A percentile compares a stretch with the other conserved stretches of the same genome.
Conservation (phyloP, 2,329 filamentous ascomycete species). For the Byssothecium circinans region DNA sequence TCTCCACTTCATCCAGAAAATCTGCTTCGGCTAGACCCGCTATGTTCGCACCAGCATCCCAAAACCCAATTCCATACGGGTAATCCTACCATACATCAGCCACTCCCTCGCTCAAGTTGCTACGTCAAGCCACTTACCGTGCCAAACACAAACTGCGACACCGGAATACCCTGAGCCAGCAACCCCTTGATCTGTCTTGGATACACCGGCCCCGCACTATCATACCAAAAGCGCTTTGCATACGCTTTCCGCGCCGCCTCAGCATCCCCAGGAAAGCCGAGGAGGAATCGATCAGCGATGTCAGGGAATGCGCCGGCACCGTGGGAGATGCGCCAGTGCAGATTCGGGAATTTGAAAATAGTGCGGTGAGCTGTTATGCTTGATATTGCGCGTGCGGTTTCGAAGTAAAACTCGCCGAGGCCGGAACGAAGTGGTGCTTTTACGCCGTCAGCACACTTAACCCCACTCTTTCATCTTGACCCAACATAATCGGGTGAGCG, state of each 20-base stretch:
- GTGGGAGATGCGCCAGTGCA: conserved; percentile 41
- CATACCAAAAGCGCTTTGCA: conserved; percentile 40
- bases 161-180: conserved; percentile 33
- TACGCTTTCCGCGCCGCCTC: conserved; percentile 31
- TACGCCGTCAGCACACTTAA: background rate
- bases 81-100: conserved; percentile 29
- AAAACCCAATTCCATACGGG: conserved; percentile 43
- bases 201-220: conserved; percentile 43
- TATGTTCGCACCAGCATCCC: conserved; percentile 40
- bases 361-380: conserved; percentile 35
- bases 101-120: background rate
- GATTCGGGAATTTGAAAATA: conserved; percentile 29
- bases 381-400: conserved; percentile 40
- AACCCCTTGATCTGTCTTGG: conserved; percentile 41
- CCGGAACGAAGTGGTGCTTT: conserved; percentile 39
- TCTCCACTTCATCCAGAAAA: conserved; percentile 25
- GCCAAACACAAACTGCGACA: conserved; percentile 40
- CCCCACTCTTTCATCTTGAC: background rate
- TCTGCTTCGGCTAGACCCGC: conserved; percentile 26
- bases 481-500: background rate
- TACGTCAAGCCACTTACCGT: conserved; percentile 28
- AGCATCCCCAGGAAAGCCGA: conserved; percentile 31
- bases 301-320: conserved; percentile 42
- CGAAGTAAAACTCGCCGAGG: conserved; percentile 43
- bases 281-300: conserved; percentile 39